Evolutionary conservation across 2,329 filamentous ascomycete species (phyloP), one percentile per base, ranked within the genome.

Genomic region (Lomentospora prolificans): DNA sequence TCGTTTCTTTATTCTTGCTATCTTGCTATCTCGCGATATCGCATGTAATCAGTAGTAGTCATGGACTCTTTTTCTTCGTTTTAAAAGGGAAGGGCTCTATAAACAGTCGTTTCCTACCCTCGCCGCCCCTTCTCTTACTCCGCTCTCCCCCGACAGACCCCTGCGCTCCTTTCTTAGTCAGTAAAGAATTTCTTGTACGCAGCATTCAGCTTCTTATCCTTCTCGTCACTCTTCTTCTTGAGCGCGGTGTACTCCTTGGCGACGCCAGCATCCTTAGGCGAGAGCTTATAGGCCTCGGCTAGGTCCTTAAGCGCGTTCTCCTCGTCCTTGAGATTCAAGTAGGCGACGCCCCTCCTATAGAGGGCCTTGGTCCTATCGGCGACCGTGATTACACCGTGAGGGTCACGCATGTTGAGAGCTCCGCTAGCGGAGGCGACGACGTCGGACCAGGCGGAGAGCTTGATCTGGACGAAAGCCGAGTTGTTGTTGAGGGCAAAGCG

Each of bases 121-220:
- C n/a, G n/a, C n/a, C n/a, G n/a, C n/a, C n/a, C n/a, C n/a, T 53
- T 22, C 10, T 4, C 9, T 14, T 55, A 33, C 14, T 5, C 31
- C 4, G 3, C 22, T n/a, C 52, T n/a, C 50, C 33, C 25, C 22
- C 31, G 70, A n/a, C n/a, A n/a, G n/a, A n/a, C n/a, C n/a, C n/a
- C n/a, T n/a, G n/a, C n/a, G n/a, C n/a, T n/a, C n/a, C n/a, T n/a
- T 65, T 17, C 19, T 22, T 48, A 48, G 24, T 48, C 84, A 41
- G 75, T 70, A 67, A 97, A 97, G 72, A 95, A 94, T 75, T 95
- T 97, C 75, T 87, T 88, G 69, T 92, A 95, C 4, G 86, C 87
- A 63, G 88, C 89, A 81, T 91, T 95, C 77, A 96, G 89, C 81
- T 91, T 95, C 68, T 87, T 87, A 59, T 83, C 79, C 59, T 86